Conservation (phyloP, 2,329 filamentous ascomycete species). For the Sporothrix variecibatus region DNA sequence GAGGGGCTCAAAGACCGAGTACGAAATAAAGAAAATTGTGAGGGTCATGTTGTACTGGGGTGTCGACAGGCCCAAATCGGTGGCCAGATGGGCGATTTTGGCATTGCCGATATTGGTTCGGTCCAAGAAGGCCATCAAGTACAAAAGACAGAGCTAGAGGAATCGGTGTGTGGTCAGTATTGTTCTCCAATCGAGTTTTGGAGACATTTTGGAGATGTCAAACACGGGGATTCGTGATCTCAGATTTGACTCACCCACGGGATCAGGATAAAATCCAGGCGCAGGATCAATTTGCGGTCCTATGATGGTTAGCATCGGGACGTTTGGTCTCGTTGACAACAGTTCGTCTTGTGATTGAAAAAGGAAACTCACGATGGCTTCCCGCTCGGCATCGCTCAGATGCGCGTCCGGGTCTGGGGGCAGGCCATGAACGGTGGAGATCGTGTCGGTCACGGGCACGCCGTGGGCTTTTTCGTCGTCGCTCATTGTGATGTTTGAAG, state of each 20-base stretch:
- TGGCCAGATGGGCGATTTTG: conserved; percentile 56
- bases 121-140: conserved; percentile 73
- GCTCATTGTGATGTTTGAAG: conserved; percentile 24
- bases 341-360: not conserved
- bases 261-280: conserved; percentile 40
- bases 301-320: conserved; percentile 24
- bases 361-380: conserved; percentile 34
- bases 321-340: not conserved
- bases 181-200: not conserved
- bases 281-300: conserved; percentile 40
- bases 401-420: conserved; percentile 39
- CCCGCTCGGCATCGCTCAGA: conserved; percentile 37
- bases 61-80: conserved; percentile 62
- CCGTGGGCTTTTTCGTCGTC: conserved; percentile 31
- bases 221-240: not conserved
- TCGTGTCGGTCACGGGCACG: conserved; percentile 1
- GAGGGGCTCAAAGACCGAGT: conserved; percentile 74
- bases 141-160: conserved; percentile 64
- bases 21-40: conserved; percentile 85
- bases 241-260: conserved; percentile 39
- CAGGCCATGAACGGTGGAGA: conserved; percentile 29
- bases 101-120: conserved; percentile 77
- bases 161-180: not conserved
- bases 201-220: not conserved
- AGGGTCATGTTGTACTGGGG: conserved; percentile 72